Conservation (phyloP, 345 rosid species). For the Pugionium dolabratum region DNA sequence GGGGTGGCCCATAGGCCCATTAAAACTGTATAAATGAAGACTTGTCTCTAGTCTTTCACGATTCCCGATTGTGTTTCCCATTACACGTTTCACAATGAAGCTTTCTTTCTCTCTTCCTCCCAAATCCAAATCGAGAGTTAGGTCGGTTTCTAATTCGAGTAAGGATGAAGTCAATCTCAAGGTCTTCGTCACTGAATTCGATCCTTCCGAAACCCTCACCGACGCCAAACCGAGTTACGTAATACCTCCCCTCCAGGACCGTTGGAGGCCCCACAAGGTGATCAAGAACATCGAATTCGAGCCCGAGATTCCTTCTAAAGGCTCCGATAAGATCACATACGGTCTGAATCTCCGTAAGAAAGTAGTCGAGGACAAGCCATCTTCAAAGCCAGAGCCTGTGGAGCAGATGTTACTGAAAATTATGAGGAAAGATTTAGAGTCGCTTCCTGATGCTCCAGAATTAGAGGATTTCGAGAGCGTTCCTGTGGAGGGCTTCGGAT, state of each 20-base stretch:
- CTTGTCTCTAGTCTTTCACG: neutral
- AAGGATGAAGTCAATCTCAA: slow-evolving; percentile 20
- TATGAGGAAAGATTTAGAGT: slow-evolving; percentile 51
- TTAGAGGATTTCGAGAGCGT: slow-evolving; percentile 64
- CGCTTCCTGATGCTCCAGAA: slow-evolving; percentile 66
- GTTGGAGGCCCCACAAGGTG: slow-evolving; percentile 45
- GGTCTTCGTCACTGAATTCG: slow-evolving; percentile 50
- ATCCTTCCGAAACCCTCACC: slow-evolving; percentile 47
- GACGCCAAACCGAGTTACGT: slow-evolving; percentile 28
- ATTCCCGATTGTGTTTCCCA: no score
- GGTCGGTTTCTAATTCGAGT: neutral
- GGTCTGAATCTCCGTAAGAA: slow-evolving; percentile 66
- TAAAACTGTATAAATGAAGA: neutral
- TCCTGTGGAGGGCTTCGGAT: slow-evolving; percentile 77
- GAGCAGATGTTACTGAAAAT: slow-evolving; percentile 52
- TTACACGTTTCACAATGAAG: slow-evolving; percentile 40
- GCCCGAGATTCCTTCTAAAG: slow-evolving; percentile 36
- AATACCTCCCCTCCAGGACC: slow-evolving; percentile 52
- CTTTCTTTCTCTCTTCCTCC: slow-evolving; percentile 52
- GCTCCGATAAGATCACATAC: slow-evolving; percentile 39
- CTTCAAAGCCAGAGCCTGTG: slow-evolving; percentile 4
- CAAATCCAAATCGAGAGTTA: slow-evolving; percentile 37
- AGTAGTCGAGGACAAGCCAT: neutral
- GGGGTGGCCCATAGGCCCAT: no score
- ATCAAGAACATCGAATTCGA: slow-evolving; percentile 53